Evolutionary conservation across 768 basidiomycete genomes (phyloP), one percentile per base, ranked within the genome.

Genomic region (Suillus occidentalis): DNA sequence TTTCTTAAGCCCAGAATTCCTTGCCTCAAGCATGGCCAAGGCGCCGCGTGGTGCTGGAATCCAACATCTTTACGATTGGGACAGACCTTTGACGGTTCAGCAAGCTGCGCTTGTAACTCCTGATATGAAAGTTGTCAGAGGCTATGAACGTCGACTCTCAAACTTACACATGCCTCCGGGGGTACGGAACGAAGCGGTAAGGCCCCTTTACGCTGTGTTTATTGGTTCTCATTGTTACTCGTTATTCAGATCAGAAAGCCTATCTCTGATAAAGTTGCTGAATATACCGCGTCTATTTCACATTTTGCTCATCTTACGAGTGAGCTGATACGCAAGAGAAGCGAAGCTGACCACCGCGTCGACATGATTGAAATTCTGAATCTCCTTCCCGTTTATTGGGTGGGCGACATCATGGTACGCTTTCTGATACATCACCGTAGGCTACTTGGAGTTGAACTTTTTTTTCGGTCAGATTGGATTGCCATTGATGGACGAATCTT

Each of bases 301-400:
- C 64, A 65, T 36, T 71, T 75, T 37, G 40, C 53, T 4, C 37
- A 13, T 6, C 53, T 55, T 20, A 55, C 53, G 20, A 34, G 34
- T 55, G 53, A 34, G 53, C 34, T 55, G 31, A 55, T 55, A 20
- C 9, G 20, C 43, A 16, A 66, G 65, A 63, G 56, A 68, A 47
- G 43, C 61, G 22, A 36, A 37, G 3, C 55, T 70, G 61, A 43
- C 70, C 28, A 61, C 64, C 16, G 63, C 57, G 9, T 69, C 64
- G 2, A 76, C 71, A 28, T 56, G 34, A 37, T 61, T 52, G 4
- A 92, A 67, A 89, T 92, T 25, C 83, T 89, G 70, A 89, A 91
- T 66, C 71, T 81, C 34, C 64, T 89, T 45, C 85, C 90, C 0
- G 73, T 89, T 6, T 80, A 84, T 65, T 92, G 88, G 88, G 79